These are phyloP conservation scores for Auriscalpium vulgare DNA, from an alignment of 768 basidiomycete species.

Conservation along the genomic window DNA sequence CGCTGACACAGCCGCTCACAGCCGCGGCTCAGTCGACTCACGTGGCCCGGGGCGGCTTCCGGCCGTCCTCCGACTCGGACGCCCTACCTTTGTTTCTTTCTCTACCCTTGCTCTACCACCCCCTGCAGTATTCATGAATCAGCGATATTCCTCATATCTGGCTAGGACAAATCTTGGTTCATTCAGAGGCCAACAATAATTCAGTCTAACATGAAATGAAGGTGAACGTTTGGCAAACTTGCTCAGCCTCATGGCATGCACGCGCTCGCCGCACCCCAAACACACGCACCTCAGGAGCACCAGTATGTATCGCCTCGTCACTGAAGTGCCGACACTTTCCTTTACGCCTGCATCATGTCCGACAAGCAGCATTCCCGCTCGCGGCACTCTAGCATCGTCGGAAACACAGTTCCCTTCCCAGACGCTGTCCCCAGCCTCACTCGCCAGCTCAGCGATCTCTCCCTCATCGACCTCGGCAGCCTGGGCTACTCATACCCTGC, in stretches of 20 bases:
- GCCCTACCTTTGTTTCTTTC: no score
- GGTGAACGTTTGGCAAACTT: no score
- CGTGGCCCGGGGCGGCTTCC: no score
- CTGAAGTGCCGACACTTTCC: neutral
- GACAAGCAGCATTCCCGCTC: constrained; percentile 3
- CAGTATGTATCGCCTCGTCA: neutral
- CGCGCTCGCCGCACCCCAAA: constrained; percentile 6
- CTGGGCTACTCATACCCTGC: constrained; percentile 13
- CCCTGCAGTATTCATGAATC: no score
- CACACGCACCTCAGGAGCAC: constrained; percentile 13
- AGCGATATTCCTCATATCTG: no score
- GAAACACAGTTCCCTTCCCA: constrained; percentile 13
- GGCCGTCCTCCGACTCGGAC: no score
- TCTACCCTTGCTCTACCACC: no score
- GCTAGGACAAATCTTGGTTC: no score
- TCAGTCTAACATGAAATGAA: no score
- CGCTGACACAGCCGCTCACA: no score
- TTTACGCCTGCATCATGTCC: neutral
- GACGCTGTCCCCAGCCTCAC: constrained; percentile 5
- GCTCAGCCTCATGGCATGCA: constrained; percentile 11
- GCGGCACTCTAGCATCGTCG: neutral
- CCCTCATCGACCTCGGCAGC: constrained; percentile 4
- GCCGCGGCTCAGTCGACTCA: no score
- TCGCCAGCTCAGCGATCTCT: constrained; percentile 11
- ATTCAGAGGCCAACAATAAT: no score